Conservation (phyloP, 2,329 filamentous ascomycete species). For the Zymoseptoria pseudotritici region DNA sequence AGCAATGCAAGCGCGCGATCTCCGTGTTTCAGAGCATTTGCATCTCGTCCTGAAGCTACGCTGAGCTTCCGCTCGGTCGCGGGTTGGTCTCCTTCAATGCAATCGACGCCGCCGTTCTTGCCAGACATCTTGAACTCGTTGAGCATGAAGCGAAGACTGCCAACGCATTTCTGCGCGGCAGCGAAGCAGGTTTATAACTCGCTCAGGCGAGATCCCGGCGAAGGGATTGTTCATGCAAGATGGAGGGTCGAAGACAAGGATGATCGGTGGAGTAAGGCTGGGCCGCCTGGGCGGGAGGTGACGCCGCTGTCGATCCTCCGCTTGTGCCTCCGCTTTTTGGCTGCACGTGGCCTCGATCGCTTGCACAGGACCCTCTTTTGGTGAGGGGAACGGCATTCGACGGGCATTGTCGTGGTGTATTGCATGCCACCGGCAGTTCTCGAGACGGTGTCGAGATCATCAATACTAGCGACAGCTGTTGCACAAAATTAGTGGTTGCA, state of each 20-base stretch:
- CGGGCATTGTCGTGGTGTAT: neutral
- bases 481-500: neutral
- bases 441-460: neutral
- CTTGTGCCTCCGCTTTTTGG: neutral
- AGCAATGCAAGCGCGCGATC: slow-evolving; percentile 17
- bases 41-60: slow-evolving; percentile 1
- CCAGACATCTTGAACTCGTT: neutral
- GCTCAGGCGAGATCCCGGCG: neutral
- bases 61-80: slow-evolving; percentile 6
- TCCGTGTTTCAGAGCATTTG: slow-evolving; percentile 11
- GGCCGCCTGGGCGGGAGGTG: neutral
- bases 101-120: slow-evolving; percentile 8
- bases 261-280: neutral
- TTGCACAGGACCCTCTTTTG: neutral
- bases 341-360: neutral
- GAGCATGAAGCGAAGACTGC: neutral
- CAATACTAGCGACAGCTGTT: neutral
- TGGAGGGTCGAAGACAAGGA: neutral
- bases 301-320: neutral
- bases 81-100: slow-evolving; percentile 4
- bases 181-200: neutral
- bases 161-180: neutral
- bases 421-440: neutral
- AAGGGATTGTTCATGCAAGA: neutral
- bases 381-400: neutral